Conservation (phyloP, 192 early-diverging fungal genomes). For the Rhizoclosmatium globosum region DNA sequence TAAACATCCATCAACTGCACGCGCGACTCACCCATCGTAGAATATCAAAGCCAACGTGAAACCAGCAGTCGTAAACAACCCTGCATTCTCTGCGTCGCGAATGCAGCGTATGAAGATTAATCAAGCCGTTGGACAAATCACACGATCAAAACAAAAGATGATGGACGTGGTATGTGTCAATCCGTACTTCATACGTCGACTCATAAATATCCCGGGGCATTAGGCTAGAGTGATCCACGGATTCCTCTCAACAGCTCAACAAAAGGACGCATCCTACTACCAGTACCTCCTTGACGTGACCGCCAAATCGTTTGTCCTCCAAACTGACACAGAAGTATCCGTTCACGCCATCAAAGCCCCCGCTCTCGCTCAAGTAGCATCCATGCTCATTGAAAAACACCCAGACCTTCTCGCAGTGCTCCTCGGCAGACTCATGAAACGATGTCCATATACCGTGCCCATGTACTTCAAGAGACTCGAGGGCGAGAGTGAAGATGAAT, state of each 20-base stretch:
- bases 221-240: slow-evolving; percentile 11
- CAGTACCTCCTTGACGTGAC: slow-evolving; percentile 11
- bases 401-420: slow-evolving; percentile 66
- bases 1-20: not conserved
- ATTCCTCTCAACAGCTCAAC: not conserved
- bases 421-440: slow-evolving; percentile 70
- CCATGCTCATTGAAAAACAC: slow-evolving; percentile 65
- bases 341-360: slow-evolving; percentile 67
- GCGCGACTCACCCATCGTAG: not conserved
- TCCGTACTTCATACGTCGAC: not conserved
- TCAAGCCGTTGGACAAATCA: slow-evolving; percentile 13
- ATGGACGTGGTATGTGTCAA: not conserved
- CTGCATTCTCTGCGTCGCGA: not conserved
- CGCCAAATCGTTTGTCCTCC: slow-evolving; percentile 39
- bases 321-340: slow-evolving; percentile 74
- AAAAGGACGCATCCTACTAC: not conserved
- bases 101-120: slow-evolving; percentile 10
- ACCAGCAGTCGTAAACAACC: slow-evolving; percentile 17
- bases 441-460: slow-evolving; percentile 77
- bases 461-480: slow-evolving; percentile 57
- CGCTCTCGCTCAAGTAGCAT: slow-evolving; percentile 69
- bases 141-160: not conserved
- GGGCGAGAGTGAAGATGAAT: slow-evolving; percentile 53
- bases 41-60: slow-evolving; percentile 41
- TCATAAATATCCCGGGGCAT: not conserved